These are phyloP conservation scores for Entomortierella beljakovae DNA, from an alignment of 192 early-diverging fungal genomes.

Conservation along the genomic window DNA sequence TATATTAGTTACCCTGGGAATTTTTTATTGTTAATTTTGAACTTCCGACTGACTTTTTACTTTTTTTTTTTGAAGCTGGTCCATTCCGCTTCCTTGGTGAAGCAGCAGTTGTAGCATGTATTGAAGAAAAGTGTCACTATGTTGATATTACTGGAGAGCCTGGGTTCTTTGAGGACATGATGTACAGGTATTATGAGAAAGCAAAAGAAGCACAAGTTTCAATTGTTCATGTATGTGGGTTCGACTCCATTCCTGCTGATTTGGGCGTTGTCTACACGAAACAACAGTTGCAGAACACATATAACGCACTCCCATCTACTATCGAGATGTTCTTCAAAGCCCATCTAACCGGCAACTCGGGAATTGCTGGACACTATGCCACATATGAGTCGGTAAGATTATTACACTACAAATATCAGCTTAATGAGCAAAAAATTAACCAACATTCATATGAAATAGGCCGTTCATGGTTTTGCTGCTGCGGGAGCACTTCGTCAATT, in stretches of 20 bases:
- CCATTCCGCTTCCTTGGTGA: constrained; percentile 76
- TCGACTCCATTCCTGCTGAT: constrained; percentile 71
- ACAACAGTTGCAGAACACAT: constrained; percentile 49
- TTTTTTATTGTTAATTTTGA: too few species aligned
- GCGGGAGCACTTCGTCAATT: constrained; percentile 56
- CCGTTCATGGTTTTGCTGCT: constrained; percentile 60
- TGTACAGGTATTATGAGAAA: constrained; percentile 61
- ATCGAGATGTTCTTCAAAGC: constrained; percentile 74
- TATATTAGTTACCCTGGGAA: too few species aligned
- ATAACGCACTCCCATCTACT: constrained; percentile 55
- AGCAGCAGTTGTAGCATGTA: constrained; percentile 70
- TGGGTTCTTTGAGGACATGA: constrained; percentile 75
- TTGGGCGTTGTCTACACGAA: constrained; percentile 72
- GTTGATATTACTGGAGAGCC: constrained; percentile 73
- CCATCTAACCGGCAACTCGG: constrained; percentile 56
- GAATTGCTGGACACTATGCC: constrained; percentile 66
- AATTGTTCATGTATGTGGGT: constrained; percentile 70
- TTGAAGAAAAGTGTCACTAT: constrained; percentile 64
- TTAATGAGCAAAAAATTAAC: too few species aligned
- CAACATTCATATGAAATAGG: constrained; percentile 1
- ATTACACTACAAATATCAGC: background rate
- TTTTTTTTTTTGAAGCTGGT: constrained; percentile 49
- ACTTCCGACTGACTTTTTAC: too few species aligned
- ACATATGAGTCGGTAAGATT: constrained; percentile 71
- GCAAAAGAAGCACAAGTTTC: constrained; percentile 61